phyloP scores from a whole-genome alignment of 805 yeast species.

The Wickerhamia fluorescens region DNA sequence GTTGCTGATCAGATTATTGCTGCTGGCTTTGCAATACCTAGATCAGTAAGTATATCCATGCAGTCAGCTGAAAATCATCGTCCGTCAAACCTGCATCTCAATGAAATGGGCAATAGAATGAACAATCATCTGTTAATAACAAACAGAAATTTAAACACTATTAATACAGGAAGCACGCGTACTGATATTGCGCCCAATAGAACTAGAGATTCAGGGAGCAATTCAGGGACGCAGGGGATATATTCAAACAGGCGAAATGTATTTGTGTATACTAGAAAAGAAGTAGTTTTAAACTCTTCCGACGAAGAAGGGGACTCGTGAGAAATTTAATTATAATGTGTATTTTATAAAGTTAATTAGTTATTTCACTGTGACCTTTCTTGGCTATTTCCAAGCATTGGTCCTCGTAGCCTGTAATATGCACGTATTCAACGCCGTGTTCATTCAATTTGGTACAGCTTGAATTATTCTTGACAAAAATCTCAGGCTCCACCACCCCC shows the following conservation, averaged over 20 bases:
- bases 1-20: conserved; percentile 50
- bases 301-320: conserved; percentile 19
- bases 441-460: conserved; percentile 50
- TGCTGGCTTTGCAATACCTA: conserved; percentile 51
- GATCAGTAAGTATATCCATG: conserved; percentile 37
- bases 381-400: conserved; percentile 62
- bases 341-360: too few species aligned
- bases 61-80: conserved; percentile 5
- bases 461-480: conserved; percentile 73
- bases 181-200: too few species aligned
- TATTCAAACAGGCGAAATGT: conserved; percentile 29
- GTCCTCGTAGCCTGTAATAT: conserved; percentile 77
- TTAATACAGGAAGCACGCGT: too few species aligned
- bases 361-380: conserved; percentile 57
- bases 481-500: conserved; percentile 87
- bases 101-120: too few species aligned
- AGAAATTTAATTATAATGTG: too few species aligned
- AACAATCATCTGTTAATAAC: too few species aligned
- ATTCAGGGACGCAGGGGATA: too few species aligned
- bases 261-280: conserved; percentile 31
- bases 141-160: too few species aligned
- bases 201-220: too few species aligned
- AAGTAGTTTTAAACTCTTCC: conserved; percentile 22
- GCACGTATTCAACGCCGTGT: conserved; percentile 62
- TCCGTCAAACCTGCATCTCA: conserved; percentile 1